These are phyloP conservation scores for Leccinum obscurum DNA, from an alignment of 768 basidiomycete species.

Conservation along the genomic window DNA sequence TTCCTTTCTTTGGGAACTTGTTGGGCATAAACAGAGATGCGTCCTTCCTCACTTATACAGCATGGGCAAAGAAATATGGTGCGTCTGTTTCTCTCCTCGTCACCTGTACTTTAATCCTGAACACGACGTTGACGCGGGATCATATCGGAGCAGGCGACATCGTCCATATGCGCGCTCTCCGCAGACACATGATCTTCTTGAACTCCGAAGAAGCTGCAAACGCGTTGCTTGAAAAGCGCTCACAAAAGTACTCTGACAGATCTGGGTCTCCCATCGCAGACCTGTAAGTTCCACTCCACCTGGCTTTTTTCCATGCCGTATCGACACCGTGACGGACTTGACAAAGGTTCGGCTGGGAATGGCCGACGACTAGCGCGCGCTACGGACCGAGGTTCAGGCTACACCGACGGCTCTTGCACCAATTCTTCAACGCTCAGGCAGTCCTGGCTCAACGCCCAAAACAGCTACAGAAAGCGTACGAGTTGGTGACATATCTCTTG, in stretches of 20 bases:
- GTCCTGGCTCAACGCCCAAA: constrained; percentile 13
- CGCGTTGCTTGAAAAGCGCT: constrained; percentile 53
- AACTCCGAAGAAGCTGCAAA: constrained; percentile 46
- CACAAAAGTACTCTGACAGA: constrained; percentile 47
- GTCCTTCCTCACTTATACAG: constrained; percentile 18
- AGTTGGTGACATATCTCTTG: constrained; percentile 10
- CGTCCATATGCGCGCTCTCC: constrained; percentile 32
- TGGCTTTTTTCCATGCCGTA: not conserved
- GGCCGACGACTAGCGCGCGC: constrained; percentile 8
- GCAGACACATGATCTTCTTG: constrained; percentile 49
- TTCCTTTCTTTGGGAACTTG: constrained; percentile 19
- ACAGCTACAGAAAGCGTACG: constrained; percentile 17
- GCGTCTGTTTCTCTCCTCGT: not conserved
- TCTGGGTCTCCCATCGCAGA: constrained; percentile 1
- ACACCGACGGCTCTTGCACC: constrained; percentile 23
- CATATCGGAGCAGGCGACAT: not conserved
- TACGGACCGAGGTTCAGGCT: constrained; percentile 27
- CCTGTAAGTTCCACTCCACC: constrained; percentile 6
- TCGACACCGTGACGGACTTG: not conserved
- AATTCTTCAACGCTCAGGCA: constrained; percentile 16
- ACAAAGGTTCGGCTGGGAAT: constrained; percentile 24
- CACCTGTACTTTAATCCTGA: not conserved
- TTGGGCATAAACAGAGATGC: constrained; percentile 9
- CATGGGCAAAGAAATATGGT: constrained; percentile 25
- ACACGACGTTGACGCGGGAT: not conserved